These are phyloP conservation scores for Coniella vitis DNA, from an alignment of 2,329 filamentous ascomycete genomes.

Conservation along the genomic window DNA sequence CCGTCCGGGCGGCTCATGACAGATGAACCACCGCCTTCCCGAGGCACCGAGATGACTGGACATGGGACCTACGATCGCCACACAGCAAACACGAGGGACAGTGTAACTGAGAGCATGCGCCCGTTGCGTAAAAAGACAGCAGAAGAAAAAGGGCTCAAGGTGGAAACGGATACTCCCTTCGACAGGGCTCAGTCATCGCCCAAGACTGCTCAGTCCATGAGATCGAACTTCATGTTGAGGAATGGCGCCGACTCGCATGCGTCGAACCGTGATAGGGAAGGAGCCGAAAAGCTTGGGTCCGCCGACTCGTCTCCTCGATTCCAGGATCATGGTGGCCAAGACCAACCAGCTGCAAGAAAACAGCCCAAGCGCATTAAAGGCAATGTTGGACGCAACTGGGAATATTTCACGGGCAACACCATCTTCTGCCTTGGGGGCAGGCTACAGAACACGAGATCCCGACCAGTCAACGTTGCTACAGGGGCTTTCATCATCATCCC, in stretches of 20 bases:
- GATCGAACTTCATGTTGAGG: constrained; percentile 64
- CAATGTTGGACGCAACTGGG: constrained; percentile 64
- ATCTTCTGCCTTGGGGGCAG: constrained; percentile 82
- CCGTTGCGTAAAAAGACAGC: constrained; percentile 53
- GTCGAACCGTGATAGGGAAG: constrained; percentile 52
- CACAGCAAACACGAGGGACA: constrained; percentile 70
- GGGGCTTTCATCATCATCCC: constrained; percentile 75
- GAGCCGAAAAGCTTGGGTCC: constrained; percentile 79
- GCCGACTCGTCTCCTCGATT: constrained; percentile 68
- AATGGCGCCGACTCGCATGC: constrained; percentile 41
- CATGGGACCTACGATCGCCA: constrained; percentile 67
- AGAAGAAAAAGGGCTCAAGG: constrained; percentile 39
- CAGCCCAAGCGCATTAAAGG: constrained; percentile 27
- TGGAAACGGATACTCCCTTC: constrained; percentile 50
- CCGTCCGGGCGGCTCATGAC: constrained; percentile 3
- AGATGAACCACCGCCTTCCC: constrained; percentile 13
- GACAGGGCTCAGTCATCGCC: constrained; percentile 53
- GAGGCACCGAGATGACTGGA: constrained; percentile 43
- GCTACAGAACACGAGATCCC: constrained; percentile 78
- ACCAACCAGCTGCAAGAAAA: constrained; percentile 21
- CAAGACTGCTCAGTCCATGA: constrained; percentile 67
- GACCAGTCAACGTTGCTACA: constrained; percentile 84
- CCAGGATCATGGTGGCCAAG: constrained; percentile 1
- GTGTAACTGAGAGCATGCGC: constrained; percentile 70
- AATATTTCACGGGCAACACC: constrained; percentile 93